phyloP scores from a whole-genome alignment of 768 basidiomycete species.

The Collybia sordida region DNA sequence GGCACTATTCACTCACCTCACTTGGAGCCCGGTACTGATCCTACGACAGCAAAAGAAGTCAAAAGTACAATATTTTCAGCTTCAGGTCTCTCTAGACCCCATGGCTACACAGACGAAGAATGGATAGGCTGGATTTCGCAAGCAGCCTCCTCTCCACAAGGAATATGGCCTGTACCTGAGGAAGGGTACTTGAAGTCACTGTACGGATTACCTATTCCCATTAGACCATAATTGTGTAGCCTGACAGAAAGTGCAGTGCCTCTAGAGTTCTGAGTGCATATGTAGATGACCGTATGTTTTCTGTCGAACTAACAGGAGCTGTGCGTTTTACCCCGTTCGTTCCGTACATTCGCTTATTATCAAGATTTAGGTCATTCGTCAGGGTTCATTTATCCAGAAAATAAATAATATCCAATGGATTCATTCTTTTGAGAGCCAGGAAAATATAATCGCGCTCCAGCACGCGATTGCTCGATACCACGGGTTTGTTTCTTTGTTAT shows the following conservation, averaged over 20 bases:
- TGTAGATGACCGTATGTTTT: constrained; percentile 8
- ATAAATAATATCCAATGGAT: constrained; percentile 47
- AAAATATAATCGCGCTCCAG: constrained; percentile 40
- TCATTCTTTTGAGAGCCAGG: constrained; percentile 34
- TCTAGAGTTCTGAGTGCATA: constrained; percentile 9
- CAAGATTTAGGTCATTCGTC: constrained; percentile 11
- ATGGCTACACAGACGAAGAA: neutral
- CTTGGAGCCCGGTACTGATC: neutral
- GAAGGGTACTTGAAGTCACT: neutral
- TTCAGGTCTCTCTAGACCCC: neutral
- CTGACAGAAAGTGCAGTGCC: neutral
- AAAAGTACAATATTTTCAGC: constrained; percentile 2
- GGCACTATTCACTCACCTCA: constrained; percentile 7
- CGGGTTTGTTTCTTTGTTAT: constrained; percentile 30
- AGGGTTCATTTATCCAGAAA: constrained; percentile 10
- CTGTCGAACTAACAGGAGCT: constrained; percentile 12
- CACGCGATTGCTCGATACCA: constrained; percentile 59
- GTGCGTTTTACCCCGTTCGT: neutral
- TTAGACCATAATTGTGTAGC: neutral
- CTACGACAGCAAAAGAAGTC: neutral
- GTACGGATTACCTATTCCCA: neutral
- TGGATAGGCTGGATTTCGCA: constrained; percentile 6
- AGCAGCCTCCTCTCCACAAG: neutral
- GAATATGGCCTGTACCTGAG: neutral
- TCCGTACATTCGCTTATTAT: too few species aligned